A percentile compares a stretch with the other conserved stretches of the same genome.
phyloP scores from a whole-genome alignment of 352 stramenopile species.

The Phytophthora pinifolia region DNA sequence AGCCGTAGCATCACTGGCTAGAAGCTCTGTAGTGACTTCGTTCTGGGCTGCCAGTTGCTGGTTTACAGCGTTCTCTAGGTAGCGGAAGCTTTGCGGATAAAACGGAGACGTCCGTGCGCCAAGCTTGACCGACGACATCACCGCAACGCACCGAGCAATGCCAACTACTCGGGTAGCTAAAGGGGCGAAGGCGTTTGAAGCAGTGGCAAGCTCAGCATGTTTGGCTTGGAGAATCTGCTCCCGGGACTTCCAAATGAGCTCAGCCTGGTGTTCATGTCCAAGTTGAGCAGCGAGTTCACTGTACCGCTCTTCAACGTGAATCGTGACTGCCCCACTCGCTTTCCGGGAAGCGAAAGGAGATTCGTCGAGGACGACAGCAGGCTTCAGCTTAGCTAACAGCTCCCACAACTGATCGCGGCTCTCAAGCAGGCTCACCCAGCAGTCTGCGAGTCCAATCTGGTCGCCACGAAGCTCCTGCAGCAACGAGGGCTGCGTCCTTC shows the following conservation, averaged over 20 bases:
- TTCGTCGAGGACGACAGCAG: neutral
- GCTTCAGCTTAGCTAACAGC: conserved; percentile 11
- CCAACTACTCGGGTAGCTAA: conserved; percentile 13
- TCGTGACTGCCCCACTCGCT: neutral
- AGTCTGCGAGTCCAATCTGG: conserved; percentile 14
- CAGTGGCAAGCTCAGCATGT: conserved; percentile 1
- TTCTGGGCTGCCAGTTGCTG: conserved; percentile 15
- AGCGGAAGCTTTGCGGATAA: conserved; percentile 32
- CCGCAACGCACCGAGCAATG: conserved; percentile 22
- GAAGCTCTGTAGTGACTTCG: conserved; percentile 1
- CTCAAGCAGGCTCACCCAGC: conserved; percentile 16
- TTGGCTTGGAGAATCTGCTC: conserved; percentile 7
- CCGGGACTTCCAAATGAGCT: conserved; percentile 13
- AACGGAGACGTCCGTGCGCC: conserved; percentile 17
- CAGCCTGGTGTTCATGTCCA: conserved; percentile 17
- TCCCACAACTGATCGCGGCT: conserved; percentile 10
- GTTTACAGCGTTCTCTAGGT: conserved; percentile 23
- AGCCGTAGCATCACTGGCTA: neutral
- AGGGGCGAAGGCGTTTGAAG: neutral
- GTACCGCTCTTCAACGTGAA: conserved; percentile 23
- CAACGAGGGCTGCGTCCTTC: conserved; percentile 8
- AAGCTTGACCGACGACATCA: conserved; percentile 19
- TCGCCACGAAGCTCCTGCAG: conserved; percentile 21
- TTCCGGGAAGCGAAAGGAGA: conserved; percentile 22
- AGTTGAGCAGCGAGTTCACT: conserved; percentile 19